These are phyloP conservation scores for Sutorius australiensis DNA, from an alignment of 768 basidiomycete genomes.

Conservation along the genomic window DNA sequence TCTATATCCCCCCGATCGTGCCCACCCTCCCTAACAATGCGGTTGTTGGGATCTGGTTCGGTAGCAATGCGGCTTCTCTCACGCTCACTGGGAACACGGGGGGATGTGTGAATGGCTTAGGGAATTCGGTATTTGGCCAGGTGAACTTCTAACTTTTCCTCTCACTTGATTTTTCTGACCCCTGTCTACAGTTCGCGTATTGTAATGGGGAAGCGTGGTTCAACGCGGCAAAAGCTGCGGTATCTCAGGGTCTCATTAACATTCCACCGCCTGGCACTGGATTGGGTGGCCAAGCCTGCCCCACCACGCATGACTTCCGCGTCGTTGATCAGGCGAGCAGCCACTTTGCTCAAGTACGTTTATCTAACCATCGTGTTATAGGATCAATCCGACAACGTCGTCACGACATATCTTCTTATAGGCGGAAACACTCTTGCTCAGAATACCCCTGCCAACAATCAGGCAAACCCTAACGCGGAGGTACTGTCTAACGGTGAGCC, in stretches of 20 bases:
- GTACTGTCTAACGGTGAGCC: conserved; percentile 24
- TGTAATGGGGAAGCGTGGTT: conserved; percentile 28
- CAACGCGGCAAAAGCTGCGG: conserved; percentile 17
- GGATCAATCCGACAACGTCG: conserved; percentile 29
- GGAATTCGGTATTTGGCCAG: conserved; percentile 24
- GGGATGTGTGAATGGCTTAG: conserved; percentile 23
- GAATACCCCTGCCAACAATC: conserved; percentile 22
- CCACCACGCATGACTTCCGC: conserved; percentile 27
- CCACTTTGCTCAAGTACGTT: neutral
- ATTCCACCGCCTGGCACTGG: conserved; percentile 21
- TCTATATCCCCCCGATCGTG: conserved; percentile 18
- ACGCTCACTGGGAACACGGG: conserved; percentile 22
- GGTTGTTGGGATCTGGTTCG: conserved; percentile 28
- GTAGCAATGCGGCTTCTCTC: conserved; percentile 23
- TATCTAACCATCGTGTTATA: neutral
- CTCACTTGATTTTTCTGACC: neutral
- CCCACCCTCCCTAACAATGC: conserved; percentile 24
- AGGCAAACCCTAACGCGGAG: conserved; percentile 23
- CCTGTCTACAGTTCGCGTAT: conserved; percentile 17
- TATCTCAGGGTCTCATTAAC: conserved; percentile 17
- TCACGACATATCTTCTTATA: conserved; percentile 28
- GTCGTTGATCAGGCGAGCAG: conserved; percentile 22
- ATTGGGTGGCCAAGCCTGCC: conserved; percentile 20
- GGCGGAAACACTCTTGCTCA: conserved; percentile 22
- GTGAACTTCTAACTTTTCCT: neutral